Evolutionary conservation across 805 yeast species (phyloP).

Genomic region (Yarrowia osloensis): DNA sequence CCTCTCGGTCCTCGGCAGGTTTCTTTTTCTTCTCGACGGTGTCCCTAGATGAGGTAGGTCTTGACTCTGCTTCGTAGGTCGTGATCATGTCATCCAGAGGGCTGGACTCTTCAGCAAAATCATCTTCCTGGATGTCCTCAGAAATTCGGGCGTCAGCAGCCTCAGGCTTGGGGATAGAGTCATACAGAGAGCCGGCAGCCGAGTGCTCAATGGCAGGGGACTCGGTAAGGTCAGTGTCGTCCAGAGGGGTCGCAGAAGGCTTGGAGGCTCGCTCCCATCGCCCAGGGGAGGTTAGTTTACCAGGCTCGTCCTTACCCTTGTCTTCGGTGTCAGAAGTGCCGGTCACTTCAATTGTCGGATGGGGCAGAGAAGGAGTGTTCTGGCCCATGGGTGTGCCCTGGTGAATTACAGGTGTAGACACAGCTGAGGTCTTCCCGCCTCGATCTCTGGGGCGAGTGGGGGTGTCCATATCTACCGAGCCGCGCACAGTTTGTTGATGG

Average conservation of each 20-base stretch:
- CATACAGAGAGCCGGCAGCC: constrained; percentile 12
- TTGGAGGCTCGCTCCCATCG: constrained; percentile 27
- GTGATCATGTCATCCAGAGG: constrained; percentile 6
- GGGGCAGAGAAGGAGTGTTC: constrained; percentile 16
- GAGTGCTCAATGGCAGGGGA: constrained; percentile 20
- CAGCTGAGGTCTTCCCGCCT: neutral
- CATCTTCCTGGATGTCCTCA: neutral
- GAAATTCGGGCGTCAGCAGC: neutral
- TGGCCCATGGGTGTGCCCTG: constrained; percentile 6
- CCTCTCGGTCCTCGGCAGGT: neutral
- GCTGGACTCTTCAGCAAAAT: neutral
- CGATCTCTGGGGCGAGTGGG: constrained; percentile 5
- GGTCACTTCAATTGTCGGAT: constrained; percentile 23
- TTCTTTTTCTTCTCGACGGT: neutral
- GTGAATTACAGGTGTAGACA: neutral
- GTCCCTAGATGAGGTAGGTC: neutral
- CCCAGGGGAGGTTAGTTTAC: constrained; percentile 1
- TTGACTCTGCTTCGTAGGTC: neutral
- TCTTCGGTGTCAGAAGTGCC: constrained; percentile 19
- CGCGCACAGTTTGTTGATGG: neutral
- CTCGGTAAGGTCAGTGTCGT: constrained; percentile 9
- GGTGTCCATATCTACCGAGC: constrained; percentile 3
- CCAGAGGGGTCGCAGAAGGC: neutral
- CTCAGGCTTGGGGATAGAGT: constrained; percentile 1
- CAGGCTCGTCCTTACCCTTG: constrained; percentile 5